Percentiles rank a stretch among this genome's conserved stretches.
Evolutionary conservation across 345 rosid genomes (phyloP).

Genomic region (Anastatica hierochuntica): DNA sequence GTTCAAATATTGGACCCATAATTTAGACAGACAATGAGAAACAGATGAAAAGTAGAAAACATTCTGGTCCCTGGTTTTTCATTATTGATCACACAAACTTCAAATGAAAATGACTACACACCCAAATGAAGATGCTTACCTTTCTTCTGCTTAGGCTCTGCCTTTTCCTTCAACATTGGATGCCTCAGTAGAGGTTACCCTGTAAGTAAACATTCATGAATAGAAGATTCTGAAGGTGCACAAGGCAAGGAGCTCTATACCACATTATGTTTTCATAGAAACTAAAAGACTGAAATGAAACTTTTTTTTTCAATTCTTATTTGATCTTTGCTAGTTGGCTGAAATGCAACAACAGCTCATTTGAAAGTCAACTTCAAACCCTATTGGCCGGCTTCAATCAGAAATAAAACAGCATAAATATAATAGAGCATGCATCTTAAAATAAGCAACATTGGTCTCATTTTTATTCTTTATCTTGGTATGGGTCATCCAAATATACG

Average conservation of each 20-base stretch:
- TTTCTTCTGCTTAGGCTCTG: conserved; percentile 14
- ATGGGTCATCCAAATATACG: neutral
- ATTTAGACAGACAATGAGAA: neutral
- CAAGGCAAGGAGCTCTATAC: conserved; percentile 6
- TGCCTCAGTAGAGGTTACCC: conserved; percentile 21
- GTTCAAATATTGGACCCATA: neutral
- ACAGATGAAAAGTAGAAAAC: neutral
- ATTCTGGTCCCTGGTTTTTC: neutral
- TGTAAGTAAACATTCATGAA: conserved; percentile 16
- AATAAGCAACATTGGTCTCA: conserved; percentile 1
- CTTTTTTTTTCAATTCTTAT: neutral
- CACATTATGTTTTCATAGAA: conserved; percentile 24
- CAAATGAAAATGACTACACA: too few species aligned
- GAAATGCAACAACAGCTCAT: conserved; percentile 18
- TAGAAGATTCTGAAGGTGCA: conserved; percentile 2
- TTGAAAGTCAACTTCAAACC: conserved; percentile 12
- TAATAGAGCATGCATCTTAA: conserved; percentile 6
- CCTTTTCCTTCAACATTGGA: conserved; percentile 24
- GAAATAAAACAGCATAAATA: conserved; percentile 7
- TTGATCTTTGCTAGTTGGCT: conserved; percentile 13
- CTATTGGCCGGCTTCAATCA: conserved; percentile 25
- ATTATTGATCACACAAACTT: too few species aligned
- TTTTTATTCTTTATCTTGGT: neutral
- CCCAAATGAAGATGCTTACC: neutral
- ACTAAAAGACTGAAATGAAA: neutral